Conservation (phyloP, 208 protist species). For the Leishmania guyanensis region DNA sequence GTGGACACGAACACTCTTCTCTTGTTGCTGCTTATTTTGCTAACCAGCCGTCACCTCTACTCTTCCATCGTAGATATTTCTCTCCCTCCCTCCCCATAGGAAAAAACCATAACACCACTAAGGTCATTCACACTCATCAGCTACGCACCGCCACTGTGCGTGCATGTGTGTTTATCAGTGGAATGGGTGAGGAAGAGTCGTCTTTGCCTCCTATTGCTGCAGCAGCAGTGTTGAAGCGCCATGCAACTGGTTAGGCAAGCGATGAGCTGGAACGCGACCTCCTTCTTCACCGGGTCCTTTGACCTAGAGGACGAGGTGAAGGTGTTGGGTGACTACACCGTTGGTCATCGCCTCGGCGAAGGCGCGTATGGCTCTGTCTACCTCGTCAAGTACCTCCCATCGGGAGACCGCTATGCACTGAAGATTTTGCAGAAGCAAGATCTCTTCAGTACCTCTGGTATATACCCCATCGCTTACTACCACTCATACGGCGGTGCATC, state of each 20-base stretch:
- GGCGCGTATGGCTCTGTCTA: constrained; percentile 92
- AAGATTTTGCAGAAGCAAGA: constrained; percentile 88
- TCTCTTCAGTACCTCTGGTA: constrained; percentile 38
- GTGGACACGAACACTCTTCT: no score
- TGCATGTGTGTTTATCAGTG: not conserved
- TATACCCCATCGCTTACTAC: constrained; percentile 5
- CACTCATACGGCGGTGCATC: not conserved
- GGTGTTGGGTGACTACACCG: constrained; percentile 74
- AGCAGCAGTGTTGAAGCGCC: not conserved
- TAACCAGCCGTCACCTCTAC: not conserved
- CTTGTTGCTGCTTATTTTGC: no score
- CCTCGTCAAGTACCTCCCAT: constrained; percentile 75
- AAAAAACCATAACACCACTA: not conserved
- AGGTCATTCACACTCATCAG: not conserved
- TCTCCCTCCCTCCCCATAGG: not conserved
- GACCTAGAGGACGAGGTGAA: constrained; percentile 70
- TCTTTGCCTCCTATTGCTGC: not conserved
- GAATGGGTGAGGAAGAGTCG: not conserved
- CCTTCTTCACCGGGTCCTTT: constrained; percentile 69
- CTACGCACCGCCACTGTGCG: not conserved
- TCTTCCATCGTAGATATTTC: not conserved
- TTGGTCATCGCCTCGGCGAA: constrained; percentile 84
- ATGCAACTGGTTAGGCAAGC: constrained; percentile 9
- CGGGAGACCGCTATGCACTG: constrained; percentile 76
- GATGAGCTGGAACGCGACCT: constrained; percentile 38